Conservation (phyloP, 345 rosid genomes). For the Salix udensis region DNA sequence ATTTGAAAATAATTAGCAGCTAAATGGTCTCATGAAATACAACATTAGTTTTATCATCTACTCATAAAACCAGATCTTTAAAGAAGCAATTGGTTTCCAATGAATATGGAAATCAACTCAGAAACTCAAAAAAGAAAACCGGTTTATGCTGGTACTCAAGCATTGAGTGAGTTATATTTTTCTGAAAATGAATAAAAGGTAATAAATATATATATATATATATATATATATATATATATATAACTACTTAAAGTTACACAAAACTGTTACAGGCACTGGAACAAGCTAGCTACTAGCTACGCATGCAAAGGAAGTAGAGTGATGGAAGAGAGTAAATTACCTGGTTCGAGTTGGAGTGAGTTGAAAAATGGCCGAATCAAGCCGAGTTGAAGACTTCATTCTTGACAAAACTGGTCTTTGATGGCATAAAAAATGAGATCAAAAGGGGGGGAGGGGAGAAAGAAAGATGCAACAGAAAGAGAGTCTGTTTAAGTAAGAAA, state of each 20-base stretch:
- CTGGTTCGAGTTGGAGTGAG: not conserved
- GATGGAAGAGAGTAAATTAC: not conserved
- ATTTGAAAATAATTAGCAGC: not conserved
- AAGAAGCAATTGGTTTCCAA: not conserved
- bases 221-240: too few species aligned
- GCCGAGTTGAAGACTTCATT: constrained; percentile 70
- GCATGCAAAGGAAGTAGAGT: not conserved
- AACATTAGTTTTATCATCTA: not conserved
- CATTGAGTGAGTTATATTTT: not conserved
- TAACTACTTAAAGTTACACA: not conserved
- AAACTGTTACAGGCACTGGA: not conserved
- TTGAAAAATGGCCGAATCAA: not conserved
- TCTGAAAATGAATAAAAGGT: not conserved
- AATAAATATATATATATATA: not conserved
- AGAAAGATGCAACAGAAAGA: not conserved
- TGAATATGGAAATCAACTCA: not conserved
- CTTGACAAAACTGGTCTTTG: constrained; percentile 27
- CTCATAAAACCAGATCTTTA: constrained; percentile 1
- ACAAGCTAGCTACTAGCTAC: not conserved
- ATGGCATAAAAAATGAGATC: constrained; percentile 4
- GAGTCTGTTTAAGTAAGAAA: not conserved
- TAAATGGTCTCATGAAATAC: not conserved
- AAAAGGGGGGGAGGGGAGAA: not conserved
- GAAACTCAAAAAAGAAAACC: not conserved
- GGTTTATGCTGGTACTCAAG: not conserved